A percentile compares a stretch with the other conserved stretches of the same genome.
Evolutionary conservation across 2,329 filamentous ascomycete genomes (phyloP).

Genomic region (Tolypocladium inflatum): DNA sequence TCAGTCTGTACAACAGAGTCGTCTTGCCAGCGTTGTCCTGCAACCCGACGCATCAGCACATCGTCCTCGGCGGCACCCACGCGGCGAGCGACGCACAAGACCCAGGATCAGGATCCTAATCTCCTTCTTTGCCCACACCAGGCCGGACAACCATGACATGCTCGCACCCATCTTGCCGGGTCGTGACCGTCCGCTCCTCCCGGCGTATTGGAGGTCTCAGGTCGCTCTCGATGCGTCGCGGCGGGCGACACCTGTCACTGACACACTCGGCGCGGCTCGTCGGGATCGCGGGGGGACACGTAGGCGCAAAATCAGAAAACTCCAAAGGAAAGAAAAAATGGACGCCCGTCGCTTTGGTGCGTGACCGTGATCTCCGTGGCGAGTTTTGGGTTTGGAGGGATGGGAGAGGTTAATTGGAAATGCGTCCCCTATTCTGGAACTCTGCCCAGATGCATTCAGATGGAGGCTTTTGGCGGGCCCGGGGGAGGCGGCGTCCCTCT

Average conservation of each 20-base stretch:
- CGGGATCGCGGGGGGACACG: not conserved
- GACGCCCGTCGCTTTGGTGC: not conserved
- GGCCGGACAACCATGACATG: constrained; percentile 59
- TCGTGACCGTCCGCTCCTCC: constrained; percentile 5
- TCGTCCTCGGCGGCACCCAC: not conserved
- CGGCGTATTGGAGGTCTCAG: not conserved
- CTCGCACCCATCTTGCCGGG: constrained; percentile 49
- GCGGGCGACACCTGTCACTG: not conserved
- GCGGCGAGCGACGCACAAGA: constrained; percentile 51
- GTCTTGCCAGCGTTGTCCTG: constrained; percentile 99
- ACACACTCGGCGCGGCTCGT: not conserved
- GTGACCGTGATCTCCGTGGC: constrained; percentile 5
- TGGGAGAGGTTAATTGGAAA: constrained; percentile 14
- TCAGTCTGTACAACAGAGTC: constrained; percentile 88
- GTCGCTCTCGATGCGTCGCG: not conserved
- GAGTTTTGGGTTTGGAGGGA: constrained; percentile 4
- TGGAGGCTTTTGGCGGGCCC: constrained; percentile 7
- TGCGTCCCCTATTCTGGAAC: constrained; percentile 11
- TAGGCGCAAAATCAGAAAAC: not conserved
- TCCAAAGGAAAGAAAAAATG: not conserved
- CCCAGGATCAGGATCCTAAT: constrained; percentile 92
- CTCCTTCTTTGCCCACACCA: constrained; percentile 92
- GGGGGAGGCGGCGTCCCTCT: constrained; percentile 12
- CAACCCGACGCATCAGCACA: constrained; percentile 8
- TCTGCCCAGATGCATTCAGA: constrained; percentile 6